Evolutionary conservation across 306 rosid genomes (phyloP).

Genomic region (Vachellia collinsii): DNA sequence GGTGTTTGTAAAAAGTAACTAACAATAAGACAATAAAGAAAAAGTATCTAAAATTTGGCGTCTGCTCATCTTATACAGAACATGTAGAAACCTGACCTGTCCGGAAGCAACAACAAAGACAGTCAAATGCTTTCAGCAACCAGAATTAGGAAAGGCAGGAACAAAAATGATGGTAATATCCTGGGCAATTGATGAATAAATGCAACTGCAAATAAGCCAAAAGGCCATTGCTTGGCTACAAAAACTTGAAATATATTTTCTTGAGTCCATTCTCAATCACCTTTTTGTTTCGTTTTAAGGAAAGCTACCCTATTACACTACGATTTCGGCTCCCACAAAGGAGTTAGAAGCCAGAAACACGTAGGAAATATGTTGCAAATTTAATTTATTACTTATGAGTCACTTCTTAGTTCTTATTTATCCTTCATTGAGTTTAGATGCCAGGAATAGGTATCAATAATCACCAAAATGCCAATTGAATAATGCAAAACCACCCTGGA

Average conservation of each 20-base stretch:
- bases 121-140: slow-evolving; percentile 4
- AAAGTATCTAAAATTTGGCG: neutral
- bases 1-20: neutral
- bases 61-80: slow-evolving; percentile 17
- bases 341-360: neutral
- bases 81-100: neutral
- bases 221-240: neutral
- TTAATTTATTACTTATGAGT: neutral
- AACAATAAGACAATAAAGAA: neutral
- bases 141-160: neutral
- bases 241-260: neutral
- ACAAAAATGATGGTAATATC: neutral
- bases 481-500: neutral
- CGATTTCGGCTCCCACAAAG: slow-evolving; percentile 6
- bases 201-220: neutral
- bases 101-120: neutral
- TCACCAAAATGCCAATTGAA: neutral
- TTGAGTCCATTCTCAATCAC: neutral
- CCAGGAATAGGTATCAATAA: neutral
- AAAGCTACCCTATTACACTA: neutral
- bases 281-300: neutral
- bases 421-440: neutral
- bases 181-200: slow-evolving; percentile 1
- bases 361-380: neutral
- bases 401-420: neutral